Evolutionary conservation across 1,139 yeast genomes (phyloP).

Genomic region (Magnusiomyces clavatus): DNA sequence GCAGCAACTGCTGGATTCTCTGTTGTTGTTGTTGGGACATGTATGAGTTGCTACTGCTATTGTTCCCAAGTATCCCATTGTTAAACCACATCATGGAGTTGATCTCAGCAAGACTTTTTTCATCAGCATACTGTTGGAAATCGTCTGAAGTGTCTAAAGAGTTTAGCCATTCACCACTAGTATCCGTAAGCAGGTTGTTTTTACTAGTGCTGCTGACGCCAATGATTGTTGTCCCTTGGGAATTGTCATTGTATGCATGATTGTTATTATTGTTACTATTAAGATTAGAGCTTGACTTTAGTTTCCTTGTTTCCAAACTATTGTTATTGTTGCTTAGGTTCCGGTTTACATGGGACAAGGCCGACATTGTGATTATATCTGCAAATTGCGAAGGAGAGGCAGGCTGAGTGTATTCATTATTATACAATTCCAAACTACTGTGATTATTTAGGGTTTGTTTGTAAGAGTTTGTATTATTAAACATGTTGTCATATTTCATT

Average conservation of each 20-base stretch:
- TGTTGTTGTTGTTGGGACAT: neutral
- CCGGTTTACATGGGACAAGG: too few species aligned
- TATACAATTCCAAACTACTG: too few species aligned
- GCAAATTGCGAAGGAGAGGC: conserved; percentile 11
- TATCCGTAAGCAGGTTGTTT: conserved; percentile 10
- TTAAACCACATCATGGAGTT: neutral
- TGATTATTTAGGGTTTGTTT: too few species aligned
- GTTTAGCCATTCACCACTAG: conserved; percentile 15
- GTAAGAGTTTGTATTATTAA: neutral
- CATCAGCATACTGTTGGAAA: conserved; percentile 7
- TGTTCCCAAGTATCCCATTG: neutral
- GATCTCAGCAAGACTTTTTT: neutral
- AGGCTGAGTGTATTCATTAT: neutral
- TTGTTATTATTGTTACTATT: too few species aligned
- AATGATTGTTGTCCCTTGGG: neutral
- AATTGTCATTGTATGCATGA: neutral
- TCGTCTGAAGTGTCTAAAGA: conserved; percentile 10
- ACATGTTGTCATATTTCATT: neutral
- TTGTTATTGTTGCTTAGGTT: too few species aligned
- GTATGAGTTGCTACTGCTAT: neutral
- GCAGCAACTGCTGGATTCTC: neutral
- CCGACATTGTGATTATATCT: conserved; percentile 7
- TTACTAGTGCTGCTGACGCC: conserved; percentile 6
- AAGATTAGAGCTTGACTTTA: too few species aligned
- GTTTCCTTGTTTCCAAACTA: too few species aligned